Evolutionary conservation across 2,329 filamentous ascomycete species (phyloP).

Genomic region (Penicillium sp.): DNA sequence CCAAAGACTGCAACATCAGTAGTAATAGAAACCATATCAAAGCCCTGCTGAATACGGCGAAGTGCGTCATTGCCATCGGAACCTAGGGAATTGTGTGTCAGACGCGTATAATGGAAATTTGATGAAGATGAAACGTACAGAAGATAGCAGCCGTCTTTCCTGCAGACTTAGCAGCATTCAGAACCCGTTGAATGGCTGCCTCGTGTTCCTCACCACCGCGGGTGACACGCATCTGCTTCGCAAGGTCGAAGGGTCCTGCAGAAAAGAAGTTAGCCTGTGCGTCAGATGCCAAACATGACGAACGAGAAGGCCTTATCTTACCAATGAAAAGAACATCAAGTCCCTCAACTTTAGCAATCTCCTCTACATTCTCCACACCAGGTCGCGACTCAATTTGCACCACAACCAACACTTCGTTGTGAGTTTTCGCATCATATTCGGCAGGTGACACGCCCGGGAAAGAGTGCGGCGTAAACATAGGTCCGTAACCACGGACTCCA

Average conservation of each 20-base stretch:
- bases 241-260: slow-evolving; percentile 36
- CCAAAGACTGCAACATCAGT: slow-evolving; percentile 39
- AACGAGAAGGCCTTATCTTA: slow-evolving; percentile 4
- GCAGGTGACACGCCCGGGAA: slow-evolving; percentile 28
- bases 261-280: neutral
- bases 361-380: slow-evolving; percentile 46
- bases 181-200: slow-evolving; percentile 39
- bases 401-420: slow-evolving; percentile 32
- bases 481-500: slow-evolving; percentile 37
- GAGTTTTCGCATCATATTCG: slow-evolving; percentile 37
- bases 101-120: neutral
- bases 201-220: slow-evolving; percentile 41
- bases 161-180: slow-evolving; percentile 34
- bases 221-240: slow-evolving; percentile 40
- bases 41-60: slow-evolving; percentile 37
- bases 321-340: slow-evolving; percentile 45
- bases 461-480: slow-evolving; percentile 36
- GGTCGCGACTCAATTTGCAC: slow-evolving; percentile 46
- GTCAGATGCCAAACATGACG: neutral
- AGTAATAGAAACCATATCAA: slow-evolving; percentile 43
- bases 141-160: slow-evolving; percentile 46
- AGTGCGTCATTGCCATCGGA: slow-evolving; percentile 38
- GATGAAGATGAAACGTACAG: slow-evolving; percentile 28
- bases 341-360: slow-evolving; percentile 44
- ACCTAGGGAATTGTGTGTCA: slow-evolving; percentile 18